These are phyloP conservation scores for Anthracocystis setariae DNA, from an alignment of 1,284 basidiomycete genomes.

Conservation along the genomic window DNA sequence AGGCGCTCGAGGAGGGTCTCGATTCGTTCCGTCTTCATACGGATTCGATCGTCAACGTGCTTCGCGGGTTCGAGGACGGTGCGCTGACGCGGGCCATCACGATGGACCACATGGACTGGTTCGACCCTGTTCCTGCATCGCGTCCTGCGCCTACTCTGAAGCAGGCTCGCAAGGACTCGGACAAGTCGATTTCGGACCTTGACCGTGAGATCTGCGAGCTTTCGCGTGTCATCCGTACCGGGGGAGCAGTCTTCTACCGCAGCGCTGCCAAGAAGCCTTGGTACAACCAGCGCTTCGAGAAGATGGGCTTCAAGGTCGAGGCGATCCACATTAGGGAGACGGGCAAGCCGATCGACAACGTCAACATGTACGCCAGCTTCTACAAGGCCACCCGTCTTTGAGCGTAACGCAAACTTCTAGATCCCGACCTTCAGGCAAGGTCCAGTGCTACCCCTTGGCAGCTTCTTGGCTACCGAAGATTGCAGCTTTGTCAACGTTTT, in stretches of 20 bases:
- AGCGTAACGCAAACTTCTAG: background rate
- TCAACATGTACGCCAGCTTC: conserved; percentile 74
- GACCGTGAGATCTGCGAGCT: conserved; percentile 76
- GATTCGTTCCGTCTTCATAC: conserved; percentile 81
- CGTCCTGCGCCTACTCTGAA: conserved; percentile 68
- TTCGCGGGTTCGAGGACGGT: conserved; percentile 66
- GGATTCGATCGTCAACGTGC: conserved; percentile 78
- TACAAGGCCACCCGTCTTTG: conserved; percentile 67
- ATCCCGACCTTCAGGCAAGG: background rate
- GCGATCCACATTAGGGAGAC: conserved; percentile 65
- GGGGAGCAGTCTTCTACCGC: conserved; percentile 78
- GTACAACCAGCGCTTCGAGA: conserved; percentile 76
- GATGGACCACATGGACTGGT: conserved; percentile 86
- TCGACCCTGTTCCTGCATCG: conserved; percentile 72
- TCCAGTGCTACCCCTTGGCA: background rate
- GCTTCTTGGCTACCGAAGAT: too few species aligned
- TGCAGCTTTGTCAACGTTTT: too few species aligned
- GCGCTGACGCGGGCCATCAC: conserved; percentile 71
- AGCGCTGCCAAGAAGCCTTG: conserved; percentile 79
- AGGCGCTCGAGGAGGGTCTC: conserved; percentile 70
- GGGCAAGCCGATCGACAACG: conserved; percentile 72
- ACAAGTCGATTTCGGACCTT: conserved; percentile 70
- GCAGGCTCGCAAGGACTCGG: conserved; percentile 67
- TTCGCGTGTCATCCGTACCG: conserved; percentile 73
- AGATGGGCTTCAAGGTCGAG: conserved; percentile 67